Evolutionary conservation across 2,329 filamentous ascomycete species (phyloP).

Genomic region (Blumeria hordei): DNA sequence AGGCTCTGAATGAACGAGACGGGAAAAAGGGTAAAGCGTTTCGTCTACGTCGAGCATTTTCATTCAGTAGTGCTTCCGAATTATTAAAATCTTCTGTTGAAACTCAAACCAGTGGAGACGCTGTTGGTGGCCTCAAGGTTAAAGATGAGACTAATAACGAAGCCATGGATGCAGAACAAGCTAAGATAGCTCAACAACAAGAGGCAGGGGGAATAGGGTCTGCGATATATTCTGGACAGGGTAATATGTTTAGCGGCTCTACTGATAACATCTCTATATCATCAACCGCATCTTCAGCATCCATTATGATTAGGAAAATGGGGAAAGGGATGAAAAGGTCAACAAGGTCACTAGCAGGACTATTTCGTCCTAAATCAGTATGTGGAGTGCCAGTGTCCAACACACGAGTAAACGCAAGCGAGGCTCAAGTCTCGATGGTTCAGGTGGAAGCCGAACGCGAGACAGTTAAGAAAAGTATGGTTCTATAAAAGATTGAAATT

Average conservation of each 20-base stretch:
- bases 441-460: slow-evolving; percentile 74
- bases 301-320: slow-evolving; percentile 95
- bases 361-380: slow-evolving; percentile 87
- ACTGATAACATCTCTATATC: slow-evolving; percentile 88
- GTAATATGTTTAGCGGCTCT: slow-evolving; percentile 65
- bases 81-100: slow-evolving; percentile 51
- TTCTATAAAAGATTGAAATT: slow-evolving; percentile 53
- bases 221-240: slow-evolving; percentile 75
- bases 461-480: slow-evolving; percentile 40
- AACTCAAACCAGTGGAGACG: slow-evolving; percentile 29
- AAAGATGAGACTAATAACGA: slow-evolving; percentile 30
- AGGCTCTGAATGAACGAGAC: slow-evolving; percentile 68
- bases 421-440: slow-evolving; percentile 81
- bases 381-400: slow-evolving; percentile 56
- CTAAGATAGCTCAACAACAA: slow-evolving; percentile 73
- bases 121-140: slow-evolving; percentile 20
- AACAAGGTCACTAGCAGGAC: slow-evolving; percentile 67
- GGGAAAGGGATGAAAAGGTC: slow-evolving; percentile 95
- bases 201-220: slow-evolving; percentile 80
- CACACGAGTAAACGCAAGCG: slow-evolving; percentile 38
- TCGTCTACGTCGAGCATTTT: slow-evolving; percentile 72
- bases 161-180: slow-evolving; percentile 68
- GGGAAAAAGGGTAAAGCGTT: slow-evolving; percentile 65
- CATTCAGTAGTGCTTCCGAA: slow-evolving; percentile 86
- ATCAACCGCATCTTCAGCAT: slow-evolving; percentile 71